phyloP scores from a whole-genome alignment of 2,329 filamentous ascomycete genomes.

The Huntiella abstrusa region DNA sequence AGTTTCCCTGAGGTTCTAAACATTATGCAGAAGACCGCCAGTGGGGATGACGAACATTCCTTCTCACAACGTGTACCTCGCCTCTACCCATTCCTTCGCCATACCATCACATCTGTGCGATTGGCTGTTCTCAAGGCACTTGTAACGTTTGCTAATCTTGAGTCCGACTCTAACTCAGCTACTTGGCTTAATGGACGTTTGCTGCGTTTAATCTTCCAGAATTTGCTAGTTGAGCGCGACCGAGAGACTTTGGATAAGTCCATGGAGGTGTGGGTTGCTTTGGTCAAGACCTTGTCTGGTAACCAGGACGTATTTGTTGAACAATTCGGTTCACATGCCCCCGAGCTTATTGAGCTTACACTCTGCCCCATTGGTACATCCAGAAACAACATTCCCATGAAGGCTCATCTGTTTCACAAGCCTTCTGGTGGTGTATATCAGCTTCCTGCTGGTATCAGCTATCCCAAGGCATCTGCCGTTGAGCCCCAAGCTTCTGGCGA shows the following conservation, averaged over 20 bases:
- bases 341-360: slow-evolving; percentile 66
- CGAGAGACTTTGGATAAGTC: slow-evolving; percentile 66
- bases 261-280: slow-evolving; percentile 66
- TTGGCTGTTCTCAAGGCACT: slow-evolving; percentile 83
- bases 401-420: slow-evolving; percentile 72
- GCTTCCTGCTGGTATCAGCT: slow-evolving; percentile 17
- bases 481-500: slow-evolving; percentile 35
- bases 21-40: slow-evolving; percentile 82
- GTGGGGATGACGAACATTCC: slow-evolving; percentile 65
- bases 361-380: slow-evolving; percentile 85
- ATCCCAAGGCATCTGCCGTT: slow-evolving; percentile 19
- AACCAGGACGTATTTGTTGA: slow-evolving; percentile 45
- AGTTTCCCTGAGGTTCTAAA: slow-evolving; percentile 82
- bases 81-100: slow-evolving; percentile 85
- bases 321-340: slow-evolving; percentile 58
- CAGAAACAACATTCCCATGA: slow-evolving; percentile 82
- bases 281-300: slow-evolving; percentile 50
- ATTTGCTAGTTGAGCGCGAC: slow-evolving; percentile 82
- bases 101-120: slow-evolving; percentile 91
- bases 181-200: slow-evolving; percentile 78
- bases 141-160: slow-evolving; percentile 78
- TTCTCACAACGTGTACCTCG: slow-evolving; percentile 85
- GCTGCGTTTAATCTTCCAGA: slow-evolving; percentile 80
- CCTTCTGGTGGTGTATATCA: slow-evolving; percentile 77
- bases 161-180: slow-evolving; percentile 46